Evolutionary conservation across 805 yeast species (phyloP), one percentile per base, ranked within the genome.

Genomic region (Starmerella tilneyi): DNA sequence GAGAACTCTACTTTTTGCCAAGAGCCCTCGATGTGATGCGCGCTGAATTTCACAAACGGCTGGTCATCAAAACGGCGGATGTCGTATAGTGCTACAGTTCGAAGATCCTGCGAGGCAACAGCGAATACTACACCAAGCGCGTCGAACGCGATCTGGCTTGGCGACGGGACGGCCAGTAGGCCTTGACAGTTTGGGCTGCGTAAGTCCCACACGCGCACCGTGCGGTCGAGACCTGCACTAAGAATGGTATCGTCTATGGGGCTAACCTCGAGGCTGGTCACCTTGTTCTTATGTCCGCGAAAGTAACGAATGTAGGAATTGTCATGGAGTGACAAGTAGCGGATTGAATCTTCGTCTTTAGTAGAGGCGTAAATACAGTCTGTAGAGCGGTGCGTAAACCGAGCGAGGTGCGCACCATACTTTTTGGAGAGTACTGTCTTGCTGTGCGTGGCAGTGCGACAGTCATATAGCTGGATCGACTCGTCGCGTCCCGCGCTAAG

Each of bases 191-290:
- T 70, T 1, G 83, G 68, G 0, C 81, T 69, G 53, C 89, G 68
- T 21, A 82, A 60, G 63, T 92, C 97, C 98, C 98, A 92, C 6
- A 83, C 54, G 51, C 92, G 75, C 1, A 86, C 82, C 0, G 94
- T 77, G 44, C 79, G 73, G 60, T 92, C 98, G 46, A 73, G 61
- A 0, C 94, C 74, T 0, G 88, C 71, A 34, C 83, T 76, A 9
- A 83, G 55, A 58, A 83, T 74, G 11, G 72, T 63, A 56, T 80
- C 86, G 45, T 72, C 71, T 5, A 74, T 67, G 0, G 94, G 95
- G 38, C 78, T 75, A 56, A 85, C 74, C 61, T 81, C 85, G 5
- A 92, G 62, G 8, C 76, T 72, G 4, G 75, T 73, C 4, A 92
- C 96, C 49, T 77, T 73, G 12, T 75, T 83, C 41, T 78, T 77